Evolutionary conservation across 352 stramenopile genomes (phyloP), one percentile per base, ranked within the genome.

Genomic region (Phytophthora citricola): DNA sequence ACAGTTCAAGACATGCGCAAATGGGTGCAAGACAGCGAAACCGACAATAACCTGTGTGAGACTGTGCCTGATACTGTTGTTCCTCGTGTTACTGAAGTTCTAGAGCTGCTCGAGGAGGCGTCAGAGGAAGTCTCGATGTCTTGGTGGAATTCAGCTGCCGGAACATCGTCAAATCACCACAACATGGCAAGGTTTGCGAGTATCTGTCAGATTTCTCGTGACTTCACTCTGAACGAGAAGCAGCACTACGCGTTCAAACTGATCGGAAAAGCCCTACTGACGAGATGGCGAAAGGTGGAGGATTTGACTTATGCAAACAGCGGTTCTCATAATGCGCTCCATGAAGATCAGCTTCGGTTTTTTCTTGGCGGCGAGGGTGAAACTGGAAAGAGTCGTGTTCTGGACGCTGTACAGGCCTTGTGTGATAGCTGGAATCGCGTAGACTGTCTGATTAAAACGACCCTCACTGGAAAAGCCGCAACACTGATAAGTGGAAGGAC

Each of bases 21-120:
- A 40, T 63, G 43, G 55, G 44, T 63, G 14, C 24, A 9, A 43
- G 29, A 41, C 14, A 29, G 17, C 46, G 20, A 43, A 15, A 20
- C 38, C 5, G 38, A 43, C 38, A 20, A 15, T 22, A n/a, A 43
- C n/a, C 9, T 43, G 1, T 15, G 38, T n/a, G 38, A 43, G 12
- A n/a, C 20, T 15, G 12, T 51, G 5, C 38, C 38, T 20, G 38
- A 7, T 20, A 15, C 9, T 15, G 38, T 15, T 43, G 12, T 7
- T 17, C 11, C 38, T n/a, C n/a, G 10, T 15, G 38, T 6, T 17
- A 20, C 38, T 6, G n/a, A 43, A 7, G 12, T 43, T 43, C 11
- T 20, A 7, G 38, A 43, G 2, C 14, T 43, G 2, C 31, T 43
- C 4, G 14, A 7, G 6, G 10, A 39, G 32, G 38, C 38, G 4